These are phyloP conservation scores for Pistacia atlantica DNA, from an alignment of 345 rosid species.

Conservation along the genomic window DNA sequence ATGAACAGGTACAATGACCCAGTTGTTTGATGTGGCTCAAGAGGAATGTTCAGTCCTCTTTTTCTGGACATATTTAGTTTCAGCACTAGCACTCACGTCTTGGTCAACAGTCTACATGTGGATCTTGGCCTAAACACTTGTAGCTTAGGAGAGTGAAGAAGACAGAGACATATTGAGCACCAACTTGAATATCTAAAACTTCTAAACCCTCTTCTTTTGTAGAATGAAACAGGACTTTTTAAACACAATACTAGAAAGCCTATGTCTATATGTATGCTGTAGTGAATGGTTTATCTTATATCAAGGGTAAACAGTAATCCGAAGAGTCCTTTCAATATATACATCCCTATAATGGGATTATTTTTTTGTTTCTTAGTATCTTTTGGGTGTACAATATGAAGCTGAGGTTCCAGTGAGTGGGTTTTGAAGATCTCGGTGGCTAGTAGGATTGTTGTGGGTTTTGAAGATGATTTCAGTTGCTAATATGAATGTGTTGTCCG, in stretches of 20 bases:
- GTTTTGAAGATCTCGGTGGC: background rate
- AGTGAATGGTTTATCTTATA: background rate
- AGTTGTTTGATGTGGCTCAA: slow-evolving; percentile 82
- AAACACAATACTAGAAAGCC: no score
- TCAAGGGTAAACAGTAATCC: background rate
- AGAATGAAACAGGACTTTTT: no score
- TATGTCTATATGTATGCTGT: no score
- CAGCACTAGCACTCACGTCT: slow-evolving; percentile 68
- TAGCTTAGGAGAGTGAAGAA: background rate
- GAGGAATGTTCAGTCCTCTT: slow-evolving; percentile 92
- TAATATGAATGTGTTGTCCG: background rate
- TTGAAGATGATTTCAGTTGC: background rate
- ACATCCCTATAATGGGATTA: background rate
- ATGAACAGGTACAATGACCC: slow-evolving; percentile 82
- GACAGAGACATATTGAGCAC: background rate
- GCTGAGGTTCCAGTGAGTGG: background rate
- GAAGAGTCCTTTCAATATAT: background rate
- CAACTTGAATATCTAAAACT: no score
- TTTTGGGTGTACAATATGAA: background rate
- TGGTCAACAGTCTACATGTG: slow-evolving; percentile 93
- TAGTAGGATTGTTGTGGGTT: background rate
- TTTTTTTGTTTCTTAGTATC: background rate
- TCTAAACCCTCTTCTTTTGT: no score
- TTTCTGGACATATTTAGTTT: slow-evolving; percentile 84
- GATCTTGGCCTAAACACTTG: slow-evolving; percentile 47